These are phyloP conservation scores for Cynanchum wilfordii DNA, from an alignment of 257 asterid species.

Conservation along the genomic window DNA sequence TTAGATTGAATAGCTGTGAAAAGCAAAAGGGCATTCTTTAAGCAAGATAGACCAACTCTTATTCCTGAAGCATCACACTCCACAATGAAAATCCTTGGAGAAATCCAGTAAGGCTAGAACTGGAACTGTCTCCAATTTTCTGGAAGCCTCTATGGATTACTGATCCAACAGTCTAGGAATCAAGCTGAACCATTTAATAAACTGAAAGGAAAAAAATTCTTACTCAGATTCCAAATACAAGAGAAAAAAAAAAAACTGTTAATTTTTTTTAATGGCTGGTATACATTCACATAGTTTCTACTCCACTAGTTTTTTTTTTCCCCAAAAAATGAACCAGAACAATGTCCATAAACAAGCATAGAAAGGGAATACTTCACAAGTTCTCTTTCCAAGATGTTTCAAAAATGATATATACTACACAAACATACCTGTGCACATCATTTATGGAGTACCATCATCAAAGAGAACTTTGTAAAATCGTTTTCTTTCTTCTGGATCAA, in stretches of 20 bases:
- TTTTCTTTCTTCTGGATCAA: conserved; percentile 83
- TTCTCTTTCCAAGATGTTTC: not conserved
- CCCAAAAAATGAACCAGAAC: not conserved
- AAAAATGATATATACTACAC: not conserved
- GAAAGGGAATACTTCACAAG: not conserved
- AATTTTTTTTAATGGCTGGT: not conserved
- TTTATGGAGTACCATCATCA: conserved; percentile 51
- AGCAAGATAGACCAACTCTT: too few species aligned
- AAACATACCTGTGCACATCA: not conserved
- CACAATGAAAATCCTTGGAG: too few species aligned
- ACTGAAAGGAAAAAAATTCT: not conserved
- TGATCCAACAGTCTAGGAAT: not conserved
- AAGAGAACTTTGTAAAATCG: conserved; percentile 69
- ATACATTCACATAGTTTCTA: not conserved
- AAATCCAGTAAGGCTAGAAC: too few species aligned
- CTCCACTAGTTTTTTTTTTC: not conserved
- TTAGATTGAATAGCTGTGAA: too few species aligned
- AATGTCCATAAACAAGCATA: not conserved
- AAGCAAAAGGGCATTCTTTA: too few species aligned
- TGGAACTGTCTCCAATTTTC: too few species aligned
- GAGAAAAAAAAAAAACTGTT: not conserved
- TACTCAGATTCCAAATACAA: not conserved
- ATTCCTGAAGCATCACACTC: too few species aligned
- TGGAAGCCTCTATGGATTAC: too few species aligned
- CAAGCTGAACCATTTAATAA: not conserved